A percentile compares a stretch with the other conserved stretches of the same genome.
These are phyloP conservation scores for Dillenia suffruticosa DNA, from an alignment of 164 flowering plant genomes.

Conservation along the genomic window DNA sequence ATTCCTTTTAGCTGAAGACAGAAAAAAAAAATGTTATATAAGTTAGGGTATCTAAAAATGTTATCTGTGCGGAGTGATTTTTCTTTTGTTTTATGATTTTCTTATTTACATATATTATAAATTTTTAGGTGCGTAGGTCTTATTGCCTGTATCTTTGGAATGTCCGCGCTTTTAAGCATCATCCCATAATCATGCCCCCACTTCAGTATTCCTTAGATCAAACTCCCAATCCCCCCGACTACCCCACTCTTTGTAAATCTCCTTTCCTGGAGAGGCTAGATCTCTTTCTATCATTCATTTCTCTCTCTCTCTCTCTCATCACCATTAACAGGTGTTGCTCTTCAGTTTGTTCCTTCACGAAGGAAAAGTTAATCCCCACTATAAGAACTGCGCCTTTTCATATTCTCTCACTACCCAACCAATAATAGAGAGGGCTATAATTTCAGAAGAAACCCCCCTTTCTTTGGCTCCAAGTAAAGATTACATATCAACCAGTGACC, in stretches of 20 bases:
- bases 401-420: slow-evolving; percentile 9
- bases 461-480: slow-evolving; percentile 14
- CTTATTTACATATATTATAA: too few species aligned
- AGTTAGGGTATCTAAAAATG: too few species aligned
- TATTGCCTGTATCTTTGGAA: slow-evolving; percentile 2
- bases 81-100: slow-evolving; percentile 13
- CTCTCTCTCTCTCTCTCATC: slow-evolving; percentile 10
- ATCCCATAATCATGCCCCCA: slow-evolving; percentile 31
- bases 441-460: too few species aligned
- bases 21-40: too few species aligned
- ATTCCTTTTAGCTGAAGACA: too few species aligned
- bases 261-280: background rate
- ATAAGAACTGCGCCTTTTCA: slow-evolving; percentile 10
- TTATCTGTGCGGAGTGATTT: background rate
- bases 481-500: slow-evolving; percentile 18
- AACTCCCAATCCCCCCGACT: background rate
- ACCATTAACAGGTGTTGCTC: slow-evolving; percentile 20
- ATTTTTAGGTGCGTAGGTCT: too few species aligned
- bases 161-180: slow-evolving; percentile 27
- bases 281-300: slow-evolving; percentile 17
- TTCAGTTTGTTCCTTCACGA: slow-evolving; percentile 21
- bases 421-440: slow-evolving; percentile 18
- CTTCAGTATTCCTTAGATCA: slow-evolving; percentile 16
- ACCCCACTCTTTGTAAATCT: slow-evolving; percentile 6
- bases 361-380: slow-evolving; percentile 19